Percentiles rank a stretch among this genome's conserved stretches.
Evolutionary conservation across 345 rosid genomes (phyloP).

Genomic region (Acer yangbiense): DNA sequence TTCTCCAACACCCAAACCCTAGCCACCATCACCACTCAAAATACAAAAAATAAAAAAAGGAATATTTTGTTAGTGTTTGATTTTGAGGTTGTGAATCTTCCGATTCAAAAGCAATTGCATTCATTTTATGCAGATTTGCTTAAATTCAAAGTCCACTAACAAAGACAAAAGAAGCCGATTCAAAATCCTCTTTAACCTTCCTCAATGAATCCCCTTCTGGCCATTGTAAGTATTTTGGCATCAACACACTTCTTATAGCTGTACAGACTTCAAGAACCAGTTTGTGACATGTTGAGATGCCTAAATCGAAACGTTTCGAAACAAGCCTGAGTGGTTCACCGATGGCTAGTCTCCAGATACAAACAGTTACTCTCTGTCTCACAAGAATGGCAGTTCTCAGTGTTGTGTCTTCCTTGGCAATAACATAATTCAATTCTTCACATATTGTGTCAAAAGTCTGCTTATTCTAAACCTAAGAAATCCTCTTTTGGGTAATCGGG

Average conservation of each 20-base stretch:
- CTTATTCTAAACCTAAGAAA: slow-evolving; percentile 91
- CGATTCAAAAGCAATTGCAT: too few species aligned
- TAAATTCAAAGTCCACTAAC: too few species aligned
- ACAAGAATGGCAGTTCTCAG: slow-evolving; percentile 88
- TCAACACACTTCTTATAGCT: slow-evolving; percentile 68
- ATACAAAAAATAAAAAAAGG: too few species aligned
- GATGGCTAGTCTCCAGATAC: slow-evolving; percentile 85
- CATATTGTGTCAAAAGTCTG: slow-evolving; percentile 79
- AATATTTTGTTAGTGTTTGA: too few species aligned
- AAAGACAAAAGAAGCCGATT: slow-evolving; percentile 48
- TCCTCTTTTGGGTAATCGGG: slow-evolving; percentile 80
- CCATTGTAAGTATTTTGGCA: slow-evolving; percentile 83
- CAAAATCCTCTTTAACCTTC: slow-evolving; percentile 45
- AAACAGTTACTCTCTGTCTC: slow-evolving; percentile 88
- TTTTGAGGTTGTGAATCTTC: too few species aligned
- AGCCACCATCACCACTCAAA: too few species aligned
- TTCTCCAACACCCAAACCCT: too few species aligned
- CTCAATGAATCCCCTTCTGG: slow-evolving; percentile 62
- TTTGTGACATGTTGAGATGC: slow-evolving; percentile 84
- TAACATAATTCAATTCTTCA: slow-evolving; percentile 72
- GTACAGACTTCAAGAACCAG: slow-evolving; percentile 76
- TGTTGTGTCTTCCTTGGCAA: slow-evolving; percentile 89
- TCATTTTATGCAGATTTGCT: too few species aligned
- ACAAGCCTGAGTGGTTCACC: slow-evolving; percentile 77
- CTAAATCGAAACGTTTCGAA: slow-evolving; percentile 73